Evolutionary conservation across 116 monocot genomes (phyloP), one percentile per base, ranked within the genome.

Genomic region (Posidonia oceanica): DNA sequence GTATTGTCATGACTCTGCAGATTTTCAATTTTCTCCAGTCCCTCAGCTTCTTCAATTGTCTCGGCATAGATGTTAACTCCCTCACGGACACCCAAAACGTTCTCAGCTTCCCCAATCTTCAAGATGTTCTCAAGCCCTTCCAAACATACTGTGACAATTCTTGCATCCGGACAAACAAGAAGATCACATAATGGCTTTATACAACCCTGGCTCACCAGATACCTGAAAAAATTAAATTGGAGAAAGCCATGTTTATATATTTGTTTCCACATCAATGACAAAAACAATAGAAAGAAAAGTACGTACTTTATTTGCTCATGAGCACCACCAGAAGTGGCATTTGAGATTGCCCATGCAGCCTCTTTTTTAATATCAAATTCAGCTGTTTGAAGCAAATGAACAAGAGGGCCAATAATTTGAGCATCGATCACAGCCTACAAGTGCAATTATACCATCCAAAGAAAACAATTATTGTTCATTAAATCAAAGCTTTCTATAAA

Each of bases 331-430:
- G 94, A 94, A 10, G 94, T 94, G 36, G 94, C 94, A 82, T 94
- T 94, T 68, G 94, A 91, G 54, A 94, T 87, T 23, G 94, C 94
- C 94, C 94, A 94, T 14, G 94, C 93, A 37, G 93, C 90, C 67
- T 94, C 94, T 69, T 90, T 94, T 74, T 90, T 94, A 44, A 94
- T 85, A 59, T 94, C 90, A 75, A 94, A 90, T 54, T 94, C 94
- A 51, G 90, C 85, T 36, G 77, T 85, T 77, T 83, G 87, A 29
- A 94, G 80, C 66, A 94, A 74, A 42, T 83, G 69, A 7, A 94
- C 83, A 29, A 94, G 68, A 63, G 94, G 94, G 42, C 77, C 82
- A 63, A 94, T 75, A 21, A 94, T 90, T 39, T 75, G 80, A 48
- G 94, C 81, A 75, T 74, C 73, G 80, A 94, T 88, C 17, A 94